phyloP scores from a whole-genome alignment of 192 early-diverging fungal genomes.

The Podila clonocystis region DNA sequence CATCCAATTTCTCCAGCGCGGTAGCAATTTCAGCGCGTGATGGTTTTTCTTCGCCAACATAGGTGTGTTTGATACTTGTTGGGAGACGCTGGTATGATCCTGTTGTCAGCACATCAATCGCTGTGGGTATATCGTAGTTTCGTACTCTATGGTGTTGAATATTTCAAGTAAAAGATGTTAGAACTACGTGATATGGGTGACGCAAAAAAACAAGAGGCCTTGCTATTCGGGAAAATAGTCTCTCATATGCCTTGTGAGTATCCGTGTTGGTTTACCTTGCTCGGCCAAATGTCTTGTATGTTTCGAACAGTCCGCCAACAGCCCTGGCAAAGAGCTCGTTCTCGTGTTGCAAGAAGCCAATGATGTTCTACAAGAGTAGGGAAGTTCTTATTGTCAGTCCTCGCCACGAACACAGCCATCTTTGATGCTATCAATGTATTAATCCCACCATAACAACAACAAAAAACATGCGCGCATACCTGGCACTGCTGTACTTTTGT shows the following conservation, averaged over 20 bases:
- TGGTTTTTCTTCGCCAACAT: constrained; percentile 66
- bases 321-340: constrained; percentile 68
- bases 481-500: constrained; percentile 78
- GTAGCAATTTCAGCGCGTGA: constrained; percentile 66
- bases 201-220: not conserved
- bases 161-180: not conserved
- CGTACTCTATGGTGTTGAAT: constrained; percentile 63
- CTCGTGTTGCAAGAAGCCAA: constrained; percentile 69
- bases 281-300: constrained; percentile 58
- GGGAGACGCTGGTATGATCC: constrained; percentile 87
- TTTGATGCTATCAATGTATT: not conserved
- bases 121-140: constrained; percentile 84
- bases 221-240: no score
- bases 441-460: constrained; percentile 4
- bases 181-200: not conserved
- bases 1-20: constrained; percentile 71
- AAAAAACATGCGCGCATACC: constrained; percentile 37
- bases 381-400: no score
- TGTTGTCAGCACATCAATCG: constrained; percentile 86
- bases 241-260: not conserved
- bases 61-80: constrained; percentile 70
- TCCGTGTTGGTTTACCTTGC: constrained; percentile 43
- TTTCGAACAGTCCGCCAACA: constrained; percentile 68
- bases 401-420: no score
- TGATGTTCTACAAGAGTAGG: constrained; percentile 48